These are phyloP conservation scores for Clonostachys solani DNA, from an alignment of 2,329 filamentous ascomycete genomes.

Conservation along the genomic window DNA sequence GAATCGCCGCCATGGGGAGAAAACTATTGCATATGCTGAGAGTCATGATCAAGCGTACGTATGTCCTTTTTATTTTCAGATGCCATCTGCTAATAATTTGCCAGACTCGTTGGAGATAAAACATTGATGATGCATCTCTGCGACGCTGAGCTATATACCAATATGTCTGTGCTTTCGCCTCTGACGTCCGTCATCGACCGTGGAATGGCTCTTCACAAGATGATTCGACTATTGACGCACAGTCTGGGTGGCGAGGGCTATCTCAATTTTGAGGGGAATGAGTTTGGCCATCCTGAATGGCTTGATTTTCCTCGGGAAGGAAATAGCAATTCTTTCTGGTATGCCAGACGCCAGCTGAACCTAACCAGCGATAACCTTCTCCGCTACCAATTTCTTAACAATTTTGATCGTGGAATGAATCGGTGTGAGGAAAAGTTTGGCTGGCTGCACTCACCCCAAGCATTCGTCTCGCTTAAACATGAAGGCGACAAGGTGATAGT, in stretches of 20 bases:
- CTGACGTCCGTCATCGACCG: conserved; percentile 85
- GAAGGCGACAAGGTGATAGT: conserved; percentile 92
- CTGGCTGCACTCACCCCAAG: conserved; percentile 83
- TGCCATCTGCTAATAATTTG: conserved; percentile 10
- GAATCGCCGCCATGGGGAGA: conserved; percentile 91
- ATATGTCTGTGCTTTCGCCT: conserved; percentile 87
- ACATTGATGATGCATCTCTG: conserved; percentile 97
- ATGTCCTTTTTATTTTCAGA: not conserved
- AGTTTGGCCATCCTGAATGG: conserved; percentile 98
- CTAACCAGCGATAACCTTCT: conserved; percentile 81
- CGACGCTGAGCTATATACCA: conserved; percentile 94
- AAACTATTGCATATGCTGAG: conserved; percentile 96
- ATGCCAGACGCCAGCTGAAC: conserved; percentile 89
- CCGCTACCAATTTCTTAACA: conserved; percentile 86
- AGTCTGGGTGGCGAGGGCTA: conserved; percentile 91
- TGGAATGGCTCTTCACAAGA: conserved; percentile 90
- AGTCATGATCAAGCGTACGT: conserved; percentile 96
- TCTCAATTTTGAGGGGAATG: conserved; percentile 97
- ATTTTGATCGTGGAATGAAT: conserved; percentile 90
- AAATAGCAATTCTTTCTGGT: conserved; percentile 91
- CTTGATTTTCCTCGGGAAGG: conserved; percentile 95
- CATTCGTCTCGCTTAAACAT: conserved; percentile 91
- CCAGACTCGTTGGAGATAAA: conserved; percentile 91
- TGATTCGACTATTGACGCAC: conserved; percentile 94
- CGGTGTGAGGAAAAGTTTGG: conserved; percentile 81